A percentile compares a stretch with the other conserved stretches of the same genome.
These are phyloP conservation scores for Prunus yedoensis DNA, from an alignment of 331 rosid genomes.

Conservation along the genomic window DNA sequence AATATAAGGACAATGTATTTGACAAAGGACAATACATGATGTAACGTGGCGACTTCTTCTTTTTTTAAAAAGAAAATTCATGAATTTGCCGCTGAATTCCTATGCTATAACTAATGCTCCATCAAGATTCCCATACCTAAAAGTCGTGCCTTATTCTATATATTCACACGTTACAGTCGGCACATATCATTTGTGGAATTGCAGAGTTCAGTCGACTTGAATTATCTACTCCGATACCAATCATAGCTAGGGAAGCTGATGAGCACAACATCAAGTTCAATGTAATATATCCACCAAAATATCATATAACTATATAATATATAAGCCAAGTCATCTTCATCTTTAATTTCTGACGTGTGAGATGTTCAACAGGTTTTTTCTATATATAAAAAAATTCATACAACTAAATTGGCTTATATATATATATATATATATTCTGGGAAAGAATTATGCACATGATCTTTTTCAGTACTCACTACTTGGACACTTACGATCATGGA, in stretches of 20 bases:
- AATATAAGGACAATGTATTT: too few relatives aligned
- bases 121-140: neutral
- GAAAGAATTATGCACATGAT: neutral
- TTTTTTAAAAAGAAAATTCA: too few relatives aligned
- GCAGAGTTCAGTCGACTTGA: neutral
- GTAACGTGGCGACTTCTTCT: too few relatives aligned
- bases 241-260: neutral
- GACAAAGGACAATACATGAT: too few relatives aligned
- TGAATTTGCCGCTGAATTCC: too few relatives aligned
- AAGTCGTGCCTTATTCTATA: neutral
- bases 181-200: neutral
- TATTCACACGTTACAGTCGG: neutral
- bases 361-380: conserved; percentile 1
- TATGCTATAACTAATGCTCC: neutral
- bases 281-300: neutral
- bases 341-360: neutral
- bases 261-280: conserved; percentile 5
- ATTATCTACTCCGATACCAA: neutral
- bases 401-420: neutral
- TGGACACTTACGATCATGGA: neutral
- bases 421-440: neutral
- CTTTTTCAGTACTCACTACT: neutral
- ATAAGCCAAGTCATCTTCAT: neutral
- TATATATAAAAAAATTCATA: too few relatives aligned
- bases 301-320: neutral